Base-by-base conservation (phyloP, 1,139 yeast species). In the Pichia cactophila region DNA sequence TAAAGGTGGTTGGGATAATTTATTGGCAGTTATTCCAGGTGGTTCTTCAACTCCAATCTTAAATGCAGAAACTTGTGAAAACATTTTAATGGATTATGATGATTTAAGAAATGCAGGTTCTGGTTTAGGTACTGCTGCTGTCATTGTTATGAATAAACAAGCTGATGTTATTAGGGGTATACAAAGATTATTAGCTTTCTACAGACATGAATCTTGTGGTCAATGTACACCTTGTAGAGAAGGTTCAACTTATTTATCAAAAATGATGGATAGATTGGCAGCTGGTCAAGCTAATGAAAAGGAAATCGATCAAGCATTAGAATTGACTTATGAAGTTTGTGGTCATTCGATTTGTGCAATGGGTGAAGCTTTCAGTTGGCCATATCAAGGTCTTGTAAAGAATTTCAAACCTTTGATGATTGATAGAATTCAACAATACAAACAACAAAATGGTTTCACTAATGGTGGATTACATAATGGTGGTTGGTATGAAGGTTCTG, bases 201-300 rank as follows among this genome's bases (percentile, higher is more conserved):
- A 86, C 73, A 85, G 83, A 72, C 95, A 86, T 69, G 95, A 86
- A 74, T 84, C 94, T 11, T 86, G 95, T 71, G 95, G 95, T 54
- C 95, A 86, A 71, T 86, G 95, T 73, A 86, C 96, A 16, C 96
- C 96, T 52, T 87, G 96, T 71, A 82, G 96, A 69, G 96, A 87
- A 72, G 96, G 96, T 54, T 87, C 96, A 44, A 83, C 95, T 33
- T 86, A 92, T 86, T 72, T 86, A 58, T 74, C 77, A 54, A 83
- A 80, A 69, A 82, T 86, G 78, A 86, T 86, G 95, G 86, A 83
- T 64, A 78, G 95, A 65, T 78, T 87, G 67, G 77, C 72, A 53
- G 71, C 69, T 53, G 95, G 95, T 46, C 92, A 85, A 72, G 95
- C 94, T 46, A 75, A 78, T 54, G 81, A 77, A 61, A 78, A 80